A percentile compares a stretch with the other conserved stretches of the same genome.
Evolutionary conservation across 179 eudicot species (phyloP).

Genomic region (Drosera spatulata): DNA sequence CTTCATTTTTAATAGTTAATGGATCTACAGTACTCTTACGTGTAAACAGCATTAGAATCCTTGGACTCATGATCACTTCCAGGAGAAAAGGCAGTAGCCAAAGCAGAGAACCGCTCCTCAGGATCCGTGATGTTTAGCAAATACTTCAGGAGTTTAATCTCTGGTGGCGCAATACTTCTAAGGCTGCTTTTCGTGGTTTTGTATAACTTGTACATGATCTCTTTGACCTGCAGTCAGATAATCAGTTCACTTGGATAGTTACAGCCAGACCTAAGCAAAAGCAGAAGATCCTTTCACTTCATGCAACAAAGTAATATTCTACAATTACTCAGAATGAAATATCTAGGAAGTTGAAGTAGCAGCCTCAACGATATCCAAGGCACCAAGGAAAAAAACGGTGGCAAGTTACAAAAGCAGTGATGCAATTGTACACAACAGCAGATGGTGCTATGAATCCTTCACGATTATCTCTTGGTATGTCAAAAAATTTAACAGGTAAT

Average conservation of each 20-base stretch:
- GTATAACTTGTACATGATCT: constrained; percentile 75
- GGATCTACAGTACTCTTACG: constrained; percentile 28
- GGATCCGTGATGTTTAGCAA: constrained; percentile 87
- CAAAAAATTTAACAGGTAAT: too few species aligned
- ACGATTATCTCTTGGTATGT: too few species aligned
- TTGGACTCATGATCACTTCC: constrained; percentile 57
- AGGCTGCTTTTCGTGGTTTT: constrained; percentile 81
- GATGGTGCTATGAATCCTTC: too few species aligned
- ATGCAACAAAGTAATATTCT: background rate
- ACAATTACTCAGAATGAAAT: too few species aligned
- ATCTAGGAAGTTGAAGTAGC: too few species aligned
- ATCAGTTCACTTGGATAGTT: background rate
- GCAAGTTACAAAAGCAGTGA: too few species aligned
- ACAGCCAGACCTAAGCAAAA: background rate
- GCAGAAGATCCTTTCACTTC: background rate
- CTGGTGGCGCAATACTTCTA: constrained; percentile 78
- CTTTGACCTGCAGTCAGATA: constrained; percentile 55
- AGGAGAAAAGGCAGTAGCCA: constrained; percentile 81
- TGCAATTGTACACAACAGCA: too few species aligned
- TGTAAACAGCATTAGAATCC: constrained; percentile 63
- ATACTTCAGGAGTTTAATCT: constrained; percentile 80
- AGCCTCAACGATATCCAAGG: too few species aligned
- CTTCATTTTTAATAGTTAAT: too few species aligned
- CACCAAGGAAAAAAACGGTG: too few species aligned
- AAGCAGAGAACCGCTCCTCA: constrained; percentile 88